Conservation (phyloP, 331 rosid genomes). For the Malus hybrid region DNA sequence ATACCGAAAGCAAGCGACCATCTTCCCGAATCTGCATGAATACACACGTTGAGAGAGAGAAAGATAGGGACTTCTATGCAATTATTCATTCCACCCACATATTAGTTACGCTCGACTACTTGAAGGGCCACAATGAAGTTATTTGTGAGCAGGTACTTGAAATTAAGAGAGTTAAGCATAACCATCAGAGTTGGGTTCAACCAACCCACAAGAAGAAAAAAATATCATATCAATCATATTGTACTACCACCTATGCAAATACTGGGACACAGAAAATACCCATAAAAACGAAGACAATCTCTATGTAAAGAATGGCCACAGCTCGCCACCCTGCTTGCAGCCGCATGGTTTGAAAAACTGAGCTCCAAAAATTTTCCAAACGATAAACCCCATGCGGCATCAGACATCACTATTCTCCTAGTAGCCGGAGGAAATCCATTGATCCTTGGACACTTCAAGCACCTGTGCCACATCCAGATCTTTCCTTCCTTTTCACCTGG, state of each 20-base stretch:
- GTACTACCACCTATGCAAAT: not conserved
- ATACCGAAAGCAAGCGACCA: slow-evolving; percentile 98
- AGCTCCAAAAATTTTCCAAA: slow-evolving; percentile 99
- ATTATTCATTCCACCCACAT: not conserved
- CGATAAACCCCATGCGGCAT: slow-evolving; percentile 99
- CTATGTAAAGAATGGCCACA: slow-evolving; percentile 98
- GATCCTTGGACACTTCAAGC: slow-evolving; percentile 85
- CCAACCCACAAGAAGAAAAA: not conserved
- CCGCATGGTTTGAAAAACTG: slow-evolving; percentile 96
- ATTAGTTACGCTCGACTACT: not conserved
- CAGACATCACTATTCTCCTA: slow-evolving; percentile 88
- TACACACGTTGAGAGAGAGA: not conserved
- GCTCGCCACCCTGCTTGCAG: slow-evolving; percentile 97
- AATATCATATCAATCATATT: not conserved
- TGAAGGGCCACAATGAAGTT: not conserved
- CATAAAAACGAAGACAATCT: slow-evolving; percentile 96
- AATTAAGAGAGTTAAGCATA: not conserved
- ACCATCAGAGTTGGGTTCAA: not conserved
- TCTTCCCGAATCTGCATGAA: slow-evolving; percentile 72
- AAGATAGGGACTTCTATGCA: not conserved
- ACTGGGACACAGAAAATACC: slow-evolving; percentile 32
- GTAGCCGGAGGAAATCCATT: slow-evolving; percentile 96
- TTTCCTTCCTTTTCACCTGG: slow-evolving; percentile 93
- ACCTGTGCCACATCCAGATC: slow-evolving; percentile 99
- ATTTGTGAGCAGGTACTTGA: not conserved